phyloP scores from a whole-genome alignment of 1,284 basidiomycete genomes.

The Boletellus deceptivus region DNA sequence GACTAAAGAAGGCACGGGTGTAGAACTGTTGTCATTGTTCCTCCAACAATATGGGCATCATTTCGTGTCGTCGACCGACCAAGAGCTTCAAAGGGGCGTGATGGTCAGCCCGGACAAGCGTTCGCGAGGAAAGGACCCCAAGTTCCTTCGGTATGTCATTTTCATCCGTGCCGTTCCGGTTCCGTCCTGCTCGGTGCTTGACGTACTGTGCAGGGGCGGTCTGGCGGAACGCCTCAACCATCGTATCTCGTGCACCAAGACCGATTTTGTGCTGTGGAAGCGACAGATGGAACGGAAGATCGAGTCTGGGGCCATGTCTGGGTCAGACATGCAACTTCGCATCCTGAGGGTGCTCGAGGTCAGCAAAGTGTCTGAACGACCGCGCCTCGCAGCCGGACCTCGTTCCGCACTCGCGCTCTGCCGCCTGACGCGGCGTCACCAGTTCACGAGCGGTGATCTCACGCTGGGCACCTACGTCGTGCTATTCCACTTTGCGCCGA shows the following conservation, averaged over 20 bases:
- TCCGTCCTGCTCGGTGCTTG: not conserved
- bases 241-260: conserved; percentile 40
- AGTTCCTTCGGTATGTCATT: conserved; percentile 30
- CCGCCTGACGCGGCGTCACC: conserved; percentile 25
- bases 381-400: conserved; percentile 8
- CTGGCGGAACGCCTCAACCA: conserved; percentile 47
- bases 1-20: conserved; percentile 38
- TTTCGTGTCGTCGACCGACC: conserved; percentile 35
- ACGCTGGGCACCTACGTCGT: conserved; percentile 31
- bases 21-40: conserved; percentile 39
- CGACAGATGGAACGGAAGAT: conserved; percentile 40
- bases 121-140: conserved; percentile 27
- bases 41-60: conserved; percentile 37
- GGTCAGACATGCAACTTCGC: conserved; percentile 36
- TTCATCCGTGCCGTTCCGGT: not conserved
- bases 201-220: conserved; percentile 37
- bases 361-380: conserved; percentile 12
- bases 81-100: conserved; percentile 37
- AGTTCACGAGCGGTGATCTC: conserved; percentile 17
- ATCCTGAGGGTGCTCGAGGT: conserved; percentile 37
- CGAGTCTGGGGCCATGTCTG: conserved; percentile 17
- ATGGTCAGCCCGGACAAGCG: conserved; percentile 35
- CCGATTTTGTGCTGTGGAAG: conserved; percentile 48
- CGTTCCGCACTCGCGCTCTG: conserved; percentile 30
- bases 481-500: conserved; percentile 26